These are phyloP conservation scores for Gymnopus androsaceus DNA, from an alignment of 1,284 basidiomycete species.

Conservation along the genomic window DNA sequence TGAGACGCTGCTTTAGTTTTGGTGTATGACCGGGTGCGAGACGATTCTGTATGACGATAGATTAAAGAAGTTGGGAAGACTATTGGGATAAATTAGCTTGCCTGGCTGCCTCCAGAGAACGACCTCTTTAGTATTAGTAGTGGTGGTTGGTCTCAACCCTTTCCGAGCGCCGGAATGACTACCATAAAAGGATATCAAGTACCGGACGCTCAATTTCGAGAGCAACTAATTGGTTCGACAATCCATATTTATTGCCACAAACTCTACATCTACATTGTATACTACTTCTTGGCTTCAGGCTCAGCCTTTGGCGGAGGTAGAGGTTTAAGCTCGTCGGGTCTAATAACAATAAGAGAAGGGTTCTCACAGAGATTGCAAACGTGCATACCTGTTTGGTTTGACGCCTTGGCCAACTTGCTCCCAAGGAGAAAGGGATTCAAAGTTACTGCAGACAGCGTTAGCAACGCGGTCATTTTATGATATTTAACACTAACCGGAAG, in stretches of 20 bases:
- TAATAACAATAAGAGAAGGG: not conserved
- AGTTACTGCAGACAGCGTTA: conserved; percentile 64
- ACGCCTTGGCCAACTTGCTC: conserved; percentile 93
- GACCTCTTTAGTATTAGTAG: not conserved
- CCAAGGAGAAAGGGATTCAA: conserved; percentile 94
- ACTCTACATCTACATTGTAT: conserved; percentile 4
- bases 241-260: not conserved
- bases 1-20: conserved; percentile 51
- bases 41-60: not conserved
- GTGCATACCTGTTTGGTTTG: conserved; percentile 47
- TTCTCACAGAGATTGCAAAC: not conserved
- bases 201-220: too few relatives aligned
- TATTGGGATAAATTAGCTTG: not conserved
- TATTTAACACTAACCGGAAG: conserved; percentile 70
- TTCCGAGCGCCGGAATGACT: not conserved
- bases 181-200: not conserved
- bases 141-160: not conserved
- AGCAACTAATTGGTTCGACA: not conserved
- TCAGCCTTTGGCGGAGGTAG: conserved; percentile 68
- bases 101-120: conserved; percentile 2
- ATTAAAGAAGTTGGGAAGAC: not conserved
- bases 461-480: conserved; percentile 5
- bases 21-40: not conserved
- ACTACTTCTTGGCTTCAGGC: conserved; percentile 64
- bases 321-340: conserved; percentile 72